phyloP scores from a whole-genome alignment of 129 eudicot genomes.

The Flaveria ramosissima region DNA sequence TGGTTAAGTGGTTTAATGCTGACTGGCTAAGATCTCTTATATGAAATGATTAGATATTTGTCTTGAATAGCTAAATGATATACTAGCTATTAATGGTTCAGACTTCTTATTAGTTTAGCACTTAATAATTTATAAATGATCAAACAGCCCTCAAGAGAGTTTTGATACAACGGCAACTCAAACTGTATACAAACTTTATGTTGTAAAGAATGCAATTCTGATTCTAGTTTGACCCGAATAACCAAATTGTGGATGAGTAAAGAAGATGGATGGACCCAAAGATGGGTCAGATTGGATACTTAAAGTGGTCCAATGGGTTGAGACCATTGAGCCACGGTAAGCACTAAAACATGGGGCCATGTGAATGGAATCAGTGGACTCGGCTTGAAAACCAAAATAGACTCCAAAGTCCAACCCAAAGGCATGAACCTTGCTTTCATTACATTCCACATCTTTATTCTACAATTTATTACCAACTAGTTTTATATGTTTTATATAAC shows the following conservation, averaged over 20 bases:
- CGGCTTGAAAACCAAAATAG: neutral
- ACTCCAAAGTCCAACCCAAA: neutral
- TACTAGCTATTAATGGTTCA: no score
- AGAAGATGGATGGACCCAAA: constrained; percentile 6
- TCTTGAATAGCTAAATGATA: no score
- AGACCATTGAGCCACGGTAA: neutral
- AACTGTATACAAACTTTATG: no score
- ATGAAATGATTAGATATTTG: no score
- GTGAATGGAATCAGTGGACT: constrained; percentile 33
- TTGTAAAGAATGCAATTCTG: neutral
- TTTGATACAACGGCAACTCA: no score
- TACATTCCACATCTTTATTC: neutral
- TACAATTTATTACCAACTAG: neutral
- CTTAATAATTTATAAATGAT: no score
- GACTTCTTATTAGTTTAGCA: no score
- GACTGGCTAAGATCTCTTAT: no score
- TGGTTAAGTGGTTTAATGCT: no score
- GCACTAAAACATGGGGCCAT: constrained; percentile 10
- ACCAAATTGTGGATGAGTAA: constrained; percentile 20
- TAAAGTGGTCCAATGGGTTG: constrained; percentile 22
- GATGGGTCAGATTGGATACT: constrained; percentile 24
- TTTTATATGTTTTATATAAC: neutral
- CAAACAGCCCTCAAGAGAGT: no score
- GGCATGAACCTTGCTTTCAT: constrained; percentile 33
- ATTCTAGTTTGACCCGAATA: constrained; percentile 20